phyloP scores from a whole-genome alignment of 768 basidiomycete genomes.

The Pilatotrama ljubarskyi region DNA sequence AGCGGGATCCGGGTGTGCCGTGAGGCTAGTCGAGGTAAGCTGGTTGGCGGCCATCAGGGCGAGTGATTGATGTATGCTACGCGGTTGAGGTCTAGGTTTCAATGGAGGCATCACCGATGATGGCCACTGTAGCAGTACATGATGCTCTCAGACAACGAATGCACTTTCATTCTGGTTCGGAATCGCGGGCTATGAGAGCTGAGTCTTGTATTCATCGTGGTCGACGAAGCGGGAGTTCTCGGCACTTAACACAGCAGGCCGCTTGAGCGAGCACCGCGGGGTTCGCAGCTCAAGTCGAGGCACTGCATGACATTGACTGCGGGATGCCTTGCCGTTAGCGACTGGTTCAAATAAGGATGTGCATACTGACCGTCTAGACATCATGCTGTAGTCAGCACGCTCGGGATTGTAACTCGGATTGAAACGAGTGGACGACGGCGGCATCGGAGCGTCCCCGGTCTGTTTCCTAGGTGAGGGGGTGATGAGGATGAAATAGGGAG shows the following conservation, averaged over 20 bases:
- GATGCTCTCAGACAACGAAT: background rate
- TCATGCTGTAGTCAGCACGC: background rate
- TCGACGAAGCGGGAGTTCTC: too few relatives aligned
- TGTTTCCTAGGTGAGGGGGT: background rate
- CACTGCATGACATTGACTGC: background rate
- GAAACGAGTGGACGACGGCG: background rate
- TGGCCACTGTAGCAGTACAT: background rate
- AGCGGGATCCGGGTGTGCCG: too few relatives aligned
- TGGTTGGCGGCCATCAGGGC: too few relatives aligned
- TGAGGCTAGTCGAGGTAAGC: too few relatives aligned
- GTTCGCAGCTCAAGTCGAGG: background rate
- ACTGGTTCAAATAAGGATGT: background rate
- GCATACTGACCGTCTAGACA: background rate
- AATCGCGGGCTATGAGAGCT: too few relatives aligned
- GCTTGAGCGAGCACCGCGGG: too few relatives aligned
- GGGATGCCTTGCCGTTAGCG: slow-evolving; percentile 1
- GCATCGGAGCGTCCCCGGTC: background rate
- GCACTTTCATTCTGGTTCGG: too few relatives aligned
- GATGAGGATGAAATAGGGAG: background rate
- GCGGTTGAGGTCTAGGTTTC: background rate
- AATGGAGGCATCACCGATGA: background rate
- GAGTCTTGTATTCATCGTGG: too few relatives aligned
- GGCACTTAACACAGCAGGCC: too few relatives aligned
- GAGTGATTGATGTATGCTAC: background rate
- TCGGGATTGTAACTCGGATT: background rate